Conservation (phyloP, 768 basidiomycete genomes). For the Suillus decipiens region DNA sequence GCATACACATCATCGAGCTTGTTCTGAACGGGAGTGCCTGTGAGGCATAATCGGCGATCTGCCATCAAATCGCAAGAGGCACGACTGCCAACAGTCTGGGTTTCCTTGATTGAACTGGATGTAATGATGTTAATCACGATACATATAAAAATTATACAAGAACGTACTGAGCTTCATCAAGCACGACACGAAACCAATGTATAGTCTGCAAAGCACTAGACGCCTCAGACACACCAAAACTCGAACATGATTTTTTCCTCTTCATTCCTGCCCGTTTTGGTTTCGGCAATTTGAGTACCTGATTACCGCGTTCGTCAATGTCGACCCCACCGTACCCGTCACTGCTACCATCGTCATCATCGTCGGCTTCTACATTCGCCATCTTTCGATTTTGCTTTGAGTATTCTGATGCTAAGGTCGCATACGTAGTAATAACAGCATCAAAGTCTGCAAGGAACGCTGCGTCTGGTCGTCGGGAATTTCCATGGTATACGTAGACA, state of each 20-base stretch:
- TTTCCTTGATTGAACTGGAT: conserved; percentile 92
- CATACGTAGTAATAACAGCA: conserved; percentile 96
- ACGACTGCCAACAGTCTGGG: conserved; percentile 88
- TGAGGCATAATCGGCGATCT: conserved; percentile 89
- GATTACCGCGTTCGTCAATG: conserved; percentile 67
- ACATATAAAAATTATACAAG: conserved; percentile 1
- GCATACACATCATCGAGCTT: conserved; percentile 98
- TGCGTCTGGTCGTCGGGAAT: conserved; percentile 83
- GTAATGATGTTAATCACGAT: conserved; percentile 6
- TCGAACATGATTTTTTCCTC: conserved; percentile 55
- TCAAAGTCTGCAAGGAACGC: conserved; percentile 90
- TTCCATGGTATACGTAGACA: conserved; percentile 96
- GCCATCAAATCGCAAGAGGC: conserved; percentile 95
- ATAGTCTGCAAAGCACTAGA: conserved; percentile 89
- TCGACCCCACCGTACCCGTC: conserved; percentile 64
- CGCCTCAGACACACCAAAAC: conserved; percentile 48
- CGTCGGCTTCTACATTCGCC: conserved; percentile 58
- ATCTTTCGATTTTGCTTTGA: conserved; percentile 82
- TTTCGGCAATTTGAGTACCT: conserved; percentile 58
- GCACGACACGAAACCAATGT: conserved; percentile 94
- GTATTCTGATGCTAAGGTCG: conserved; percentile 92
- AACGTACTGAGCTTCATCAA: conserved; percentile 96
- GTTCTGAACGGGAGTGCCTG: conserved; percentile 99
- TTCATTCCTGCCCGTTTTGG: conserved; percentile 69
- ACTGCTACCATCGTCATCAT: conserved; percentile 66